Conservation (phyloP, 441 rosid species). For the Geranium incanum region DNA sequence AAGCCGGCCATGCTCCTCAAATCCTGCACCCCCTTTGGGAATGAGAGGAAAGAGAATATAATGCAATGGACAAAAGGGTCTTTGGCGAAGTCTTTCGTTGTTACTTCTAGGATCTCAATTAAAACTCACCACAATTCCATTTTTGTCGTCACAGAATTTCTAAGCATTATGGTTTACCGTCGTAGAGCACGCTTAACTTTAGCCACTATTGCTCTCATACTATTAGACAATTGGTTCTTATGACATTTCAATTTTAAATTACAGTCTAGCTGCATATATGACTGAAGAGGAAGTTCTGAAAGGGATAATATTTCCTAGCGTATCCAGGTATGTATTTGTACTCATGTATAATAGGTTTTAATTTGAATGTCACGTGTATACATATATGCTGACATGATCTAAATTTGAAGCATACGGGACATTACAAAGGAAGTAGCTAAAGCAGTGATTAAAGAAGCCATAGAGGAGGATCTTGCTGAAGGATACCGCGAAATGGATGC, state of each 20-base stretch:
- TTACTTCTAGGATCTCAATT: not conserved
- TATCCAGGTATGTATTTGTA: constrained; percentile 52
- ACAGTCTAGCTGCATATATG: constrained; percentile 92
- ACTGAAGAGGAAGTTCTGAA: constrained; percentile 78
- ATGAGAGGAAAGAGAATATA: not conserved
- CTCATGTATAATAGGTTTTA: not conserved
- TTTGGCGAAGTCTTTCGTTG: not conserved
- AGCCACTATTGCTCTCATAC: not conserved
- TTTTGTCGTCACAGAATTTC: not conserved
- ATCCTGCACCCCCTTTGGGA: not conserved
- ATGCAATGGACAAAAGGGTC: not conserved
- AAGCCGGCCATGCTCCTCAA: too few species aligned
- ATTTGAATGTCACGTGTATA: not conserved
- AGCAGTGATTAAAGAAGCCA: constrained; percentile 87
- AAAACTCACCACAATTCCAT: not conserved
- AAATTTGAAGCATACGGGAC: constrained; percentile 68
- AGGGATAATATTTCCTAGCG: constrained; percentile 79
- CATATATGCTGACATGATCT: not conserved
- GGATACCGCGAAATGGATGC: constrained; percentile 84
- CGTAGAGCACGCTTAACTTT: too few species aligned
- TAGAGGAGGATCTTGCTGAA: constrained; percentile 69
- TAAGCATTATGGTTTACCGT: too few species aligned
- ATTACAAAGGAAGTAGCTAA: constrained; percentile 86
- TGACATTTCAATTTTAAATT: constrained; percentile 21
- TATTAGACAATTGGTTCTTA: constrained; percentile 7